Base-by-base conservation (phyloP, 495 filamentous ascomycete genomes). In the Aspergillus carlsbadensis region DNA sequence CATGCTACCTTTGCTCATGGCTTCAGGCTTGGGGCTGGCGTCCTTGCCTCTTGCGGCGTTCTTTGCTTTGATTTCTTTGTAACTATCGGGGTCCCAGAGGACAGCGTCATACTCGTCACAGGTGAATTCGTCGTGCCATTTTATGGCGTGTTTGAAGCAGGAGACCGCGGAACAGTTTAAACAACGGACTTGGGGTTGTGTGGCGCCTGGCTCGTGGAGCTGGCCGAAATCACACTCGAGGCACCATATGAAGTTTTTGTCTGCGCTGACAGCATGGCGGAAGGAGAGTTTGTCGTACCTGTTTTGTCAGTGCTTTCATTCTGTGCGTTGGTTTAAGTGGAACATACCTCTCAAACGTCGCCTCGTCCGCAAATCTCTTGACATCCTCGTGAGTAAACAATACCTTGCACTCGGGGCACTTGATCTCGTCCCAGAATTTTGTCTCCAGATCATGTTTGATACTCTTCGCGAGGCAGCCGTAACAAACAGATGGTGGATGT, bases 191-290 rank as follows among this genome's bases (percentile, higher is more conserved):
- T 40, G 20, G 31, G 56, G 56, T 17, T 58, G 48, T 1, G 18
- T n/a, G 10, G 26, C 48, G 14, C 49, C 56, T 15, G 11, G 21
- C 21, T 46, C 41, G 33, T 58, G 56, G 8, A 58, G 48, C 24
- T 58, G 56, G 6, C 56, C 56, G 21, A 47, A 52, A 15, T 58
- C 42, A 41, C 56, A 58, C 5, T 47, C 35, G 20, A 58, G 49
- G 18, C 56, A 58, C 56, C 56, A 58, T 13, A 58, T 45, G 41
- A 58, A 58, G 36, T 58, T 58, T 13, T 52, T 47, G 41, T 58
- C 56, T 13, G 47, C 41, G 15, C 33, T 45, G 29, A 58, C 42
- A 1, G 56, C 56, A 5, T 53, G 15, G 17, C 56, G 48, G 34
- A 58, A 41, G 21, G 56, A 52, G 21, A 58, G 39, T 15, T 34